Conservation (phyloP, 2,329 filamentous ascomycete genomes). For the Epichloe bromicola region DNA sequence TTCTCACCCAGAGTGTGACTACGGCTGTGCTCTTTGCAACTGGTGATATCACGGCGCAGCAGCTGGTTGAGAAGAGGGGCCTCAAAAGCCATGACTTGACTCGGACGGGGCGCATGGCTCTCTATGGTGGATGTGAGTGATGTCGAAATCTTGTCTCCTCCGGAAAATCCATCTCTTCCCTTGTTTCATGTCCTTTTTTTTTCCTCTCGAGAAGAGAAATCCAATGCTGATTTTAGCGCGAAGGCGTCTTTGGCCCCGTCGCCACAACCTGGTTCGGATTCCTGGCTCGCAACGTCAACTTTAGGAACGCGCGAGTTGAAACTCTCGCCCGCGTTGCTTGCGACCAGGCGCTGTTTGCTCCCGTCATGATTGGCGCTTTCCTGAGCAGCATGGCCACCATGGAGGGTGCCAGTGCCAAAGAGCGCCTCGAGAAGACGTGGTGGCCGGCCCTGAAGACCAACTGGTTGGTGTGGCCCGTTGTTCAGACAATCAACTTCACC, state of each 20-base stretch:
- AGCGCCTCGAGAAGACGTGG: conserved; percentile 65
- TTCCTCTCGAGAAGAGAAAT: too few species aligned
- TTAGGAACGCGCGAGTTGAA: conserved; percentile 53
- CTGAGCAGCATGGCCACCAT: conserved; percentile 72
- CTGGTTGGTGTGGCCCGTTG: conserved; percentile 76
- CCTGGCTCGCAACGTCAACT: conserved; percentile 55
- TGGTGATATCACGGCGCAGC: conserved; percentile 83
- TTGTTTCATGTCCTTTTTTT: not conserved
- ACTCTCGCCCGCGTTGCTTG: conserved; percentile 64
- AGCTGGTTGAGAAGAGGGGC: conserved; percentile 73
- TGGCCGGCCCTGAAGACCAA: conserved; percentile 63
- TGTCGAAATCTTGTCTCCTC: not conserved
- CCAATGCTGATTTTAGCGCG: not conserved
- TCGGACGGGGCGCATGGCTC: conserved; percentile 65
- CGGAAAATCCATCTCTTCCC: not conserved
- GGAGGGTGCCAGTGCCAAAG: conserved; percentile 47
- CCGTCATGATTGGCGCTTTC: conserved; percentile 72
- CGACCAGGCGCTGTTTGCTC: conserved; percentile 76
- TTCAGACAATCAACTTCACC: conserved; percentile 80
- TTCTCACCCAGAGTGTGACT: conserved; percentile 83
- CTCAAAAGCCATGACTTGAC: conserved; percentile 59
- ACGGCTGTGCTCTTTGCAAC: conserved; percentile 87
- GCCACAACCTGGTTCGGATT: conserved; percentile 80
- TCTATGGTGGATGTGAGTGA: conserved; percentile 61
- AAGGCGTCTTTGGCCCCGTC: conserved; percentile 73